phyloP scores from a whole-genome alignment of 73 alveolate species.

The Symbiodinium natans region DNA sequence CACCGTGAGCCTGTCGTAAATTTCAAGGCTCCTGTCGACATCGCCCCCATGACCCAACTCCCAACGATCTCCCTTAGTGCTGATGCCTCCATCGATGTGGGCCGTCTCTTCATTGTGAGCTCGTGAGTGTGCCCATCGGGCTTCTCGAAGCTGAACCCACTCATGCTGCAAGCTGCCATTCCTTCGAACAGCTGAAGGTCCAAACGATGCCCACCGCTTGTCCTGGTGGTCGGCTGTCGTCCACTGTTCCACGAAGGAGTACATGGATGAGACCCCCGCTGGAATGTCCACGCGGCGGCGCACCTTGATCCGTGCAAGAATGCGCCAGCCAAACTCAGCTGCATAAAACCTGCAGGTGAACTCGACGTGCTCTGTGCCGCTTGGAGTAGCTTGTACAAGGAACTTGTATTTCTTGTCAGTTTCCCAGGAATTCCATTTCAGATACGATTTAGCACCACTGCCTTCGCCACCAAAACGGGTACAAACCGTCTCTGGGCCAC shows the following conservation, averaged over 20 bases:
- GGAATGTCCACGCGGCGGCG: not conserved
- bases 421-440: not conserved
- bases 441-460: not conserved
- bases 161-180: not conserved
- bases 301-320: not conserved
- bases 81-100: not conserved
- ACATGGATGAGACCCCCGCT: not conserved
- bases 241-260: slow-evolving; percentile 24
- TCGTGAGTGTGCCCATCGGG: not conserved
- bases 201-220: slow-evolving; percentile 21
- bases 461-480: slow-evolving; percentile 26
- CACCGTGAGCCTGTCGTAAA: not conserved
- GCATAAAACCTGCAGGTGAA: slow-evolving; percentile 18
- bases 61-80: not conserved
- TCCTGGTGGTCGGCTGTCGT: not conserved
- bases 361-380: not conserved
- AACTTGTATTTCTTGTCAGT: not conserved
- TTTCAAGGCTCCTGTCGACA: not conserved
- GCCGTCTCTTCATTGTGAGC: not conserved
- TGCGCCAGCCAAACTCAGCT: slow-evolving; percentile 28
- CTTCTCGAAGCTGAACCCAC: not conserved
- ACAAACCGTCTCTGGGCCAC: not conserved
- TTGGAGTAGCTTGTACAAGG: not conserved
- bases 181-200: not conserved
- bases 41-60: not conserved